These are phyloP conservation scores for Pilatotrama ljubarskyi DNA, from an alignment of 768 basidiomycete genomes.

Conservation along the genomic window DNA sequence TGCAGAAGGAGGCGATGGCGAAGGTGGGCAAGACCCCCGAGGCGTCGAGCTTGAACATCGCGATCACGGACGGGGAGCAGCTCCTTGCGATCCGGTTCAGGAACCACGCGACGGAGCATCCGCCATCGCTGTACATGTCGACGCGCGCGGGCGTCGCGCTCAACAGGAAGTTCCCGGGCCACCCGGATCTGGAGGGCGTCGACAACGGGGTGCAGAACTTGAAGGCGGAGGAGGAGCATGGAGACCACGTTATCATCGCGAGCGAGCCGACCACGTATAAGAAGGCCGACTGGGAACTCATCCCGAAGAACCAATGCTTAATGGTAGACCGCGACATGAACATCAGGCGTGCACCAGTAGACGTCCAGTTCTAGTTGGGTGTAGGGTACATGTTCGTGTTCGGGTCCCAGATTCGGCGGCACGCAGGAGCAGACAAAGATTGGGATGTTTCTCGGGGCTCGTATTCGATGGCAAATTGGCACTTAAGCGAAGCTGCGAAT, in stretches of 20 bases:
- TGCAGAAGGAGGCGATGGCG: slow-evolving; percentile 25
- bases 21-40: slow-evolving; percentile 19
- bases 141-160: slow-evolving; percentile 34
- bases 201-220: slow-evolving; percentile 18
- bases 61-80: slow-evolving; percentile 34
- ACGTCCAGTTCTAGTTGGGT: slow-evolving; percentile 14
- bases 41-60: slow-evolving; percentile 34
- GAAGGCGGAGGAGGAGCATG: slow-evolving; percentile 32
- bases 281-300: slow-evolving; percentile 33
- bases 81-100: slow-evolving; percentile 35
- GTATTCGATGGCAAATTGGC: too few relatives aligned
- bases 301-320: slow-evolving; percentile 31
- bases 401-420: neutral
- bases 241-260: slow-evolving; percentile 35
- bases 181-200: slow-evolving; percentile 30
- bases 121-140: slow-evolving; percentile 36
- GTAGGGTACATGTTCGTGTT: neutral
- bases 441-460: too few relatives aligned
- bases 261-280: slow-evolving; percentile 37
- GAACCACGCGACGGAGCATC: slow-evolving; percentile 32
- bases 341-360: slow-evolving; percentile 17
- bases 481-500: too few relatives aligned
- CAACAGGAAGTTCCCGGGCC: slow-evolving; percentile 37
- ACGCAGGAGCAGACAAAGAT: too few relatives aligned
- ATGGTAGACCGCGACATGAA: slow-evolving; percentile 31